Evolutionary conservation across 2,329 filamentous ascomycete genomes (phyloP).

Genomic region (Cladosporium colombiae): DNA sequence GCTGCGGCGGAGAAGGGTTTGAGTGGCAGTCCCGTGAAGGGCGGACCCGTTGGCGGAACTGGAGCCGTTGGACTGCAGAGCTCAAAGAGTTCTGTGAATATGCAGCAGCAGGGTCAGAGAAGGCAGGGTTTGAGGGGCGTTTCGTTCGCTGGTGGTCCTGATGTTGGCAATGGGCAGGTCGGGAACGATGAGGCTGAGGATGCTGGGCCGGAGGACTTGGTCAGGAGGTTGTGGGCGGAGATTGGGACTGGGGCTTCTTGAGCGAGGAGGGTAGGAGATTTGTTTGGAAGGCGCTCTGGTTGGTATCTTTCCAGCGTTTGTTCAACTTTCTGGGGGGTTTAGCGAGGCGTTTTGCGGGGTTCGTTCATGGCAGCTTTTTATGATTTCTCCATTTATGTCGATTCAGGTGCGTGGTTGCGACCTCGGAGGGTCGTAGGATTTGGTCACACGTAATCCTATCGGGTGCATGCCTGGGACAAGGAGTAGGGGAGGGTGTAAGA

Average conservation of each 20-base stretch:
- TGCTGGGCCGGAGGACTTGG: conserved; percentile 27
- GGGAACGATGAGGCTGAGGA: conserved; percentile 23
- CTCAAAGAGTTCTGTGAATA: conserved; percentile 20
- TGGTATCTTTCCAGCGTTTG: background rate
- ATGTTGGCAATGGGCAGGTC: conserved; percentile 11
- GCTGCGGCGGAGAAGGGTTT: conserved; percentile 14
- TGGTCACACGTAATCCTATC: background rate
- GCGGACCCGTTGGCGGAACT: conserved; percentile 2
- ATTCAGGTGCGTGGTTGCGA: background rate
- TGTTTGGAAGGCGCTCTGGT: background rate
- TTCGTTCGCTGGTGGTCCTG: conserved; percentile 1
- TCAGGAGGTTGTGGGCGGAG: conserved; percentile 30
- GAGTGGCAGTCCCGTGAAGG: conserved; percentile 21
- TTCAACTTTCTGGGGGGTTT: background rate
- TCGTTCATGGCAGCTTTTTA: background rate
- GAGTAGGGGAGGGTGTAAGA: background rate
- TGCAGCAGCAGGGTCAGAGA: conserved; percentile 15
- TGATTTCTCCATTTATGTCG: background rate
- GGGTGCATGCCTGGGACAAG: background rate
- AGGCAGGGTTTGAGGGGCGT: conserved; percentile 4
- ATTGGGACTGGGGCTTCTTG: conserved; percentile 10
- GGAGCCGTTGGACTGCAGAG: conserved; percentile 7
- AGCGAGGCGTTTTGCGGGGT: conserved; percentile 13
- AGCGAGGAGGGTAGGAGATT: background rate
- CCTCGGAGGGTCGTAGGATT: background rate